Evolutionary conservation across 148 eudicot genomes (phyloP).

Genomic region (Talinum fruticosum): DNA sequence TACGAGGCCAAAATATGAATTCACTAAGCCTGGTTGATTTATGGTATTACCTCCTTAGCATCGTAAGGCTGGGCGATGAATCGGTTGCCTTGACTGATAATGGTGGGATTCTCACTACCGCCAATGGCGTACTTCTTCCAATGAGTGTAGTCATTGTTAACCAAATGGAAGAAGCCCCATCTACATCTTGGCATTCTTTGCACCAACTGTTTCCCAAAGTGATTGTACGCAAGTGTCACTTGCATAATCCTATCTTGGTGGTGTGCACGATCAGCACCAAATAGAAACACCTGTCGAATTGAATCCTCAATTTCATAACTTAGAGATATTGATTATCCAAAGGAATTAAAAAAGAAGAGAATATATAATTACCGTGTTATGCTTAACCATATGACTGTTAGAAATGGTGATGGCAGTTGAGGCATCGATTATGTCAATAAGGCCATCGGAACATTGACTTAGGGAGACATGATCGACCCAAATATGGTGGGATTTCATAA

Average conservation of each 20-base stretch:
- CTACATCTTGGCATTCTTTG: constrained; percentile 81
- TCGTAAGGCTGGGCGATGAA: constrained; percentile 51
- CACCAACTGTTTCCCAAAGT: constrained; percentile 57
- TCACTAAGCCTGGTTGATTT: too few species aligned
- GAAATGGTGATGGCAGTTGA: constrained; percentile 74
- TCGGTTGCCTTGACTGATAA: constrained; percentile 68
- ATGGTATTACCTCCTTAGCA: constrained; percentile 47
- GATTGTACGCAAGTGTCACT: constrained; percentile 67
- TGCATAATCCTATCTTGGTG: constrained; percentile 56
- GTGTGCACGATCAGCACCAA: constrained; percentile 19
- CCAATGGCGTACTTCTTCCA: constrained; percentile 81
- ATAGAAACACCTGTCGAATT: neutral
- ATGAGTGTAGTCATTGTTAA: constrained; percentile 79
- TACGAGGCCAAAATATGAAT: too few species aligned
- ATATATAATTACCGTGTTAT: constrained; percentile 46
- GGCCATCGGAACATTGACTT: constrained; percentile 44
- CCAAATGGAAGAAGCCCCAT: constrained; percentile 63
- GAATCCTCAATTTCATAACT: too few species aligned
- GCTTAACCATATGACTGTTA: constrained; percentile 56
- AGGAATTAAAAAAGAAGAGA: too few species aligned
- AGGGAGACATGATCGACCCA: constrained; percentile 69
- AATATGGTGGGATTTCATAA: constrained; percentile 49
- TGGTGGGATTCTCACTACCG: constrained; percentile 56
- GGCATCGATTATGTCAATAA: constrained; percentile 54
- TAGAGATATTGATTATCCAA: too few species aligned